Conservation (phyloP, 441 rosid genomes). For the Eutrema salsugineum region DNA sequence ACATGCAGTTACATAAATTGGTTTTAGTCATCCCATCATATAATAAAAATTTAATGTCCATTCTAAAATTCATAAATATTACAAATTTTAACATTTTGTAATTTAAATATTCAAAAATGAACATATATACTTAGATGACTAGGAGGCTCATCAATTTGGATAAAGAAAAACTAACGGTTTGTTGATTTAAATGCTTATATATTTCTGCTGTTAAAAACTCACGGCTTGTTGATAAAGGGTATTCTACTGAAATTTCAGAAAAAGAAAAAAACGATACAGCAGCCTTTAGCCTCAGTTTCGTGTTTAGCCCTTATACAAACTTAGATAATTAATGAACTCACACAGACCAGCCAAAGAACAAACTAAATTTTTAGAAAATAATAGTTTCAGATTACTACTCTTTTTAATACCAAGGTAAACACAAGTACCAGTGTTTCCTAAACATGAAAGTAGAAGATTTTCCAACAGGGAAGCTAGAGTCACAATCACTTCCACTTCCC, state of each 20-base stretch:
- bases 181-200: neutral
- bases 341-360: neutral
- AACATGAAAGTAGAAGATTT: slow-evolving; percentile 31
- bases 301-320: neutral
- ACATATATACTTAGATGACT: neutral
- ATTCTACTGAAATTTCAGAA: neutral
- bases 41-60: neutral
- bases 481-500: slow-evolving; percentile 5
- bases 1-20: neutral
- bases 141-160: neutral
- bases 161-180: too few species aligned
- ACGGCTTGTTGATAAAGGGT: neutral
- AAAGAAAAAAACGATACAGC: neutral
- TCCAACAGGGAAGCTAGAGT: slow-evolving; percentile 23
- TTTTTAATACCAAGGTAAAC: neutral
- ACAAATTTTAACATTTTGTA: neutral
- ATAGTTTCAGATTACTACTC: neutral
- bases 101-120: neutral
- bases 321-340: neutral
- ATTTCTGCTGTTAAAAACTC: too few species aligned
- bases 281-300: neutral
- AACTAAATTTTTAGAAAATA: neutral
- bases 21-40: neutral
- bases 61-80: neutral
- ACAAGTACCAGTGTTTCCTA: neutral